Percentiles rank a stretch among this genome's conserved stretches.
These are phyloP conservation scores for Dioszegia hungarica DNA, from an alignment of 768 basidiomycete genomes.

Conservation along the genomic window DNA sequence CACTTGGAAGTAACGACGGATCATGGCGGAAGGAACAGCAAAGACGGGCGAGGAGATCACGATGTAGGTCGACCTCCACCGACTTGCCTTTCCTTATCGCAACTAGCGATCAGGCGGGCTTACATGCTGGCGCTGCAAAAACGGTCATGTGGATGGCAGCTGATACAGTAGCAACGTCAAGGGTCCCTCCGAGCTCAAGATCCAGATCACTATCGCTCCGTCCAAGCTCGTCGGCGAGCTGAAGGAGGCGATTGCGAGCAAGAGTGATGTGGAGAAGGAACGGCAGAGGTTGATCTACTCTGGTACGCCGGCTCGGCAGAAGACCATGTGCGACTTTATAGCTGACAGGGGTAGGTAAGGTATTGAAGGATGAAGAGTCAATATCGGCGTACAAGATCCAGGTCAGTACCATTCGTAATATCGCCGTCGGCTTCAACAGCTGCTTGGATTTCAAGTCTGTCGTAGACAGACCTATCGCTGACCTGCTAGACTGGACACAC, in stretches of 20 bases:
- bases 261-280: slow-evolving; percentile 79
- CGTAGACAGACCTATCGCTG: neutral
- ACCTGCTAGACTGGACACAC: slow-evolving; percentile 58
- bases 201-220: slow-evolving; percentile 72
- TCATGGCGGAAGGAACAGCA: neutral
- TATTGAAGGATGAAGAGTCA: slow-evolving; percentile 59
- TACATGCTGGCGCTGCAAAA: no score
- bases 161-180: slow-evolving; percentile 48
- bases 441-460: neutral
- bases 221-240: slow-evolving; percentile 85
- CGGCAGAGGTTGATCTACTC: slow-evolving; percentile 89
- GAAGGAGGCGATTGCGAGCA: slow-evolving; percentile 79
- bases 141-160: no score
- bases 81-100: neutral
- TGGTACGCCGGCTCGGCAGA: slow-evolving; percentile 51
- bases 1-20: no score
- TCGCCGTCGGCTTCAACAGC: neutral
- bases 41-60: slow-evolving; percentile 7
- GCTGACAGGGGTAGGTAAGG: slow-evolving; percentile 47
- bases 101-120: no score
- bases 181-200: slow-evolving; percentile 83
- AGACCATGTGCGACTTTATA: neutral
- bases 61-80: neutral
- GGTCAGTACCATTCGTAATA: slow-evolving; percentile 52
- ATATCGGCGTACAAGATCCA: slow-evolving; percentile 86